Evolutionary conservation across 2,329 filamentous ascomycete genomes (phyloP).

Genomic region (Simplicillium aogashimaense): DNA sequence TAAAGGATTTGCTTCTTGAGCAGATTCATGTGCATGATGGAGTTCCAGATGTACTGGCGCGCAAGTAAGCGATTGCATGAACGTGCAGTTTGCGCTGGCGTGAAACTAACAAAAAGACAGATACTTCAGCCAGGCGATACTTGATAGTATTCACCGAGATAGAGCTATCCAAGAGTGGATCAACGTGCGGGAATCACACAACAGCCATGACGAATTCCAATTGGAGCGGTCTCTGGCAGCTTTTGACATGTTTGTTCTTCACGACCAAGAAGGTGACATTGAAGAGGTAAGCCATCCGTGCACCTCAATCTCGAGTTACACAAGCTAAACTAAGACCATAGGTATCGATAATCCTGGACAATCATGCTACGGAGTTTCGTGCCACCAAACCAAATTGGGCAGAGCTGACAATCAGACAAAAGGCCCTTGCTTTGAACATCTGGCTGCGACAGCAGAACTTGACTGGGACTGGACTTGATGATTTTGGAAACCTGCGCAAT

Average conservation of each 20-base stretch:
- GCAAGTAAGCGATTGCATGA: slow-evolving; percentile 35
- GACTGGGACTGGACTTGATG: slow-evolving; percentile 53
- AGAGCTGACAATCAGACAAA: slow-evolving; percentile 50
- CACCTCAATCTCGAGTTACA: slow-evolving; percentile 7
- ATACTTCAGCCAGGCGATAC: slow-evolving; percentile 64
- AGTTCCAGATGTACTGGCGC: slow-evolving; percentile 65
- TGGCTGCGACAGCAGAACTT: slow-evolving; percentile 63
- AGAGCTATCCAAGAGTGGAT: slow-evolving; percentile 72
- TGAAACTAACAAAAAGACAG: slow-evolving; percentile 24
- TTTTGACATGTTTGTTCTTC: slow-evolving; percentile 83
- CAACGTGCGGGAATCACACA: slow-evolving; percentile 18
- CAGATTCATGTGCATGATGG: slow-evolving; percentile 52
- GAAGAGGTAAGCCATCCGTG: slow-evolving; percentile 46
- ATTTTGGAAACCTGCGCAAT: slow-evolving; percentile 75
- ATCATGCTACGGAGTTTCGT: slow-evolving; percentile 47
- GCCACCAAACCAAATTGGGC: slow-evolving; percentile 40
- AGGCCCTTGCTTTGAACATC: slow-evolving; percentile 55
- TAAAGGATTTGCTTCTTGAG: slow-evolving; percentile 70
- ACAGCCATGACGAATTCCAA: slow-evolving; percentile 18
- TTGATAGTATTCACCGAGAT: slow-evolving; percentile 73
- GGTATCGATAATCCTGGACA: slow-evolving; percentile 57
- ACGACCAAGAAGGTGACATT: slow-evolving; percentile 62
- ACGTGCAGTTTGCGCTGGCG: too few relatives aligned
- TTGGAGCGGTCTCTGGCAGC: slow-evolving; percentile 69
- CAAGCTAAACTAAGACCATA: slow-evolving; percentile 16